Percentiles rank a stretch among this genome's conserved stretches.
These are phyloP conservation scores for Komagataella ulmi DNA, from an alignment of 805 yeast species.

Conservation along the genomic window DNA sequence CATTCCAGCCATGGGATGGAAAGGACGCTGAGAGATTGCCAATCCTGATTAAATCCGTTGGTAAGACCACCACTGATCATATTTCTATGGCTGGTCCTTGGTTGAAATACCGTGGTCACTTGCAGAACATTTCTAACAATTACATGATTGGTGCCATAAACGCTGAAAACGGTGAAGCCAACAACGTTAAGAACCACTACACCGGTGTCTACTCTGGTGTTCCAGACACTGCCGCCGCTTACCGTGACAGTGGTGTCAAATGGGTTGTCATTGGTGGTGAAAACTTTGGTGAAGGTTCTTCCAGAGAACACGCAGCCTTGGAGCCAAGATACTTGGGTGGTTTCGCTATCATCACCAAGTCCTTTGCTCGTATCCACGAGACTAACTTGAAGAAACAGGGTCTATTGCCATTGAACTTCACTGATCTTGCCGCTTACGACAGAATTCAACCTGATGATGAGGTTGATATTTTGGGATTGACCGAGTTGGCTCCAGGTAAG, in stretches of 20 bases:
- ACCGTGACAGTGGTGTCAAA: conserved; percentile 83
- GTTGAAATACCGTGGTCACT: conserved; percentile 99
- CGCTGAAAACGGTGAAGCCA: conserved; percentile 92
- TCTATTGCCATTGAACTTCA: conserved; percentile 91
- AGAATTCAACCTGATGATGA: conserved; percentile 84
- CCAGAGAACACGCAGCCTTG: conserved; percentile 99
- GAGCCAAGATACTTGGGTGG: conserved; percentile 99
- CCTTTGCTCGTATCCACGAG: conserved; percentile 98
- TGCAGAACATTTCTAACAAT: conserved; percentile 96
- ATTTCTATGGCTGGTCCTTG: conserved; percentile 99
- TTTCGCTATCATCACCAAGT: conserved; percentile 92
- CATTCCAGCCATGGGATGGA: conserved; percentile 95
- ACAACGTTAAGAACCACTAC: conserved; percentile 78
- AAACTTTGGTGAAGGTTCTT: conserved; percentile 99
- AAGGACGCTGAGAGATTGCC: conserved; percentile 84
- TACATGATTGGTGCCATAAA: conserved; percentile 99
- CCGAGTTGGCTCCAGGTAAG: conserved; percentile 87
- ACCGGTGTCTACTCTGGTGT: conserved; percentile 91
- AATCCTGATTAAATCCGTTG: conserved; percentile 88
- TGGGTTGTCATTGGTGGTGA: conserved; percentile 99
- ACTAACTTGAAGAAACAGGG: conserved; percentile 99
- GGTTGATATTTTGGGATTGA: conserved; percentile 76
- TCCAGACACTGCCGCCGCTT: conserved; percentile 91
- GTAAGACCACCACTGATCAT: conserved; percentile 99
- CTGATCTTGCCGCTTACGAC: conserved; percentile 82